Evolutionary conservation across 2,329 filamentous ascomycete genomes (phyloP), one percentile per base, ranked within the genome.

Genomic region (Penicillium sp.): DNA sequence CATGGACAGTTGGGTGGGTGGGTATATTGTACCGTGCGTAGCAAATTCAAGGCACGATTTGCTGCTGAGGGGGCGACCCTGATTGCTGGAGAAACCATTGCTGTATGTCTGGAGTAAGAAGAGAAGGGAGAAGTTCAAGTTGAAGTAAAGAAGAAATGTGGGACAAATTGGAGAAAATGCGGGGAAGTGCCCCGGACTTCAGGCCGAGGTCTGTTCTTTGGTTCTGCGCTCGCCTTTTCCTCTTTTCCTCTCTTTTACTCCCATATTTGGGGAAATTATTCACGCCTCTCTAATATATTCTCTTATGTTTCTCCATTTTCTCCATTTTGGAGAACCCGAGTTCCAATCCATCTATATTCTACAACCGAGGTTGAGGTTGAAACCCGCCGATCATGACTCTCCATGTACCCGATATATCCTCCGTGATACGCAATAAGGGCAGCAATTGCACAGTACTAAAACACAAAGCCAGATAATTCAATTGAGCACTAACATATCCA

Each of bases 1-100:
- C 93, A 97, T 1, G 93, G 93, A 65, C 90, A 96, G 46, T 79
- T 82, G 6, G 88, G 88, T 51, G 88, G 89, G 66, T 93, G 91
- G 1, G 85, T 85, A 68, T 85, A 94, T 69, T 95, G 91, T 48
- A 98, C 82, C n/a, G 91, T 90, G 48, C 87, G 84, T 43, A 97
- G 82, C 47, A 88, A 77, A 57, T 80, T 73, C 49, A 83, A 59
- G 17, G 74, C 74, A 52, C 72, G 64, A 49, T 67, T 72, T 50
- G 73, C 71, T 43, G 73, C 72, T 8, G 72, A 70, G 32, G 72
- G 70, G 40, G 72, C 71, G 51, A 75, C 64, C 38, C 73, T 67
- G 48, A 76, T 64, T 40, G 70, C 64, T 41, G 69, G 67, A 45
- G 63, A 52, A 52, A 68, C 57, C 69, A 71, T 70, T 31, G 3